Evolutionary conservation across 1,284 basidiomycete species (phyloP).

Genomic region (Xerocomus cyaneibrunnescens): DNA sequence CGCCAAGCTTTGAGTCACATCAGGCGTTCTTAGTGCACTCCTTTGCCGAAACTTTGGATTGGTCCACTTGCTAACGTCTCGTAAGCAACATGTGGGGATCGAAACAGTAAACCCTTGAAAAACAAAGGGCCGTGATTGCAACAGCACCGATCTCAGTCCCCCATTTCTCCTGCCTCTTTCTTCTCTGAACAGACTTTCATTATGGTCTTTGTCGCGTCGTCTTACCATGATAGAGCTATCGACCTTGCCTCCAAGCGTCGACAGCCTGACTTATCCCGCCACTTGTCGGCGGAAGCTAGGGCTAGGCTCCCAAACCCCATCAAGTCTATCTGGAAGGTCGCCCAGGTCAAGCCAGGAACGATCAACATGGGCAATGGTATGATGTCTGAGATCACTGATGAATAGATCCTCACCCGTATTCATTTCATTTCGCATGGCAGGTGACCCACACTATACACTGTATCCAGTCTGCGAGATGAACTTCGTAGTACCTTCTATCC

Average conservation of each 20-base stretch:
- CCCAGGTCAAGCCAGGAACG: slow-evolving; percentile 36
- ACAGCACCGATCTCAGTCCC: not conserved
- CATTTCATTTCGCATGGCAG: slow-evolving; percentile 11
- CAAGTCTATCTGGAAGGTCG: slow-evolving; percentile 35
- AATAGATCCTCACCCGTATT: slow-evolving; percentile 2
- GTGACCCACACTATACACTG: slow-evolving; percentile 31
- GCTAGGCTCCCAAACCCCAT: slow-evolving; percentile 34
- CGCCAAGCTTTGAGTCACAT: not conserved
- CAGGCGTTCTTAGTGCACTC: not conserved
- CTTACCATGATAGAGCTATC: slow-evolving; percentile 13
- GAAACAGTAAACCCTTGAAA: slow-evolving; percentile 22
- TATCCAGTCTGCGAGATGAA: slow-evolving; percentile 34
- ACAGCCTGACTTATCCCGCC: slow-evolving; percentile 32
- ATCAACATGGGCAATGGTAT: slow-evolving; percentile 37
- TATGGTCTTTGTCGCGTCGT: slow-evolving; percentile 31
- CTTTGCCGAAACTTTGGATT: not conserved
- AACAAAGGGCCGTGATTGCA: not conserved
- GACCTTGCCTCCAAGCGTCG: slow-evolving; percentile 24
- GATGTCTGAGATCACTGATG: not conserved
- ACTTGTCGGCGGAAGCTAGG: slow-evolving; percentile 33
- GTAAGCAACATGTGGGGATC: slow-evolving; percentile 3
- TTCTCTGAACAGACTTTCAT: not conserved
- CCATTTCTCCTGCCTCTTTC: not conserved
- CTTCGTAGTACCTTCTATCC: slow-evolving; percentile 33
- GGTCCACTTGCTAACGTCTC: slow-evolving; percentile 1